These are phyloP conservation scores for Agapanthus africanus DNA, from an alignment of 106 monocot genomes.

Conservation along the genomic window DNA sequence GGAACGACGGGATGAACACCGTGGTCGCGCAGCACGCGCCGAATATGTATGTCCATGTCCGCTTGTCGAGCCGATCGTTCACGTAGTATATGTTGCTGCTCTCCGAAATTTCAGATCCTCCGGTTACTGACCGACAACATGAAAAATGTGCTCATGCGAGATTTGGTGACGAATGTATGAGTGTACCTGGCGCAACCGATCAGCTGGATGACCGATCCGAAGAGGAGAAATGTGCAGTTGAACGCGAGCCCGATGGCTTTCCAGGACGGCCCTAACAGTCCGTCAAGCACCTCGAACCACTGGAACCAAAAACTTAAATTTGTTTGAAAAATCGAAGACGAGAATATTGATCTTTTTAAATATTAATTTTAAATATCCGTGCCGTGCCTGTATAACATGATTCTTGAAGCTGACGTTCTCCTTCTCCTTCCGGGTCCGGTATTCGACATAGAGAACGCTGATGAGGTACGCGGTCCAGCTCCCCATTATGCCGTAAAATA, in stretches of 20 bases:
- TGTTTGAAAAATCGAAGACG: too few relatives aligned
- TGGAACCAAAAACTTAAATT: too few relatives aligned
- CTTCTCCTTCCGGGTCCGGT: constrained; percentile 51
- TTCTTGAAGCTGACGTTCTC: constrained; percentile 57
- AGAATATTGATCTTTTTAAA: too few relatives aligned
- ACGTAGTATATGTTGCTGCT: constrained; percentile 24
- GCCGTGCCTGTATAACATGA: constrained; percentile 49
- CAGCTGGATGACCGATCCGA: constrained; percentile 67
- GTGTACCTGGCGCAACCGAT: constrained; percentile 19
- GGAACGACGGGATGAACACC: constrained; percentile 20
- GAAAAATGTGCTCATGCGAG: too few relatives aligned
- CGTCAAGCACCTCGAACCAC: constrained; percentile 77
- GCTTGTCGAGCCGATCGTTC: constrained; percentile 18
- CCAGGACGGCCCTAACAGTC: constrained; percentile 64
- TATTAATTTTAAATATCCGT: constrained; percentile 20
- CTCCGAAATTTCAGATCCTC: neutral
- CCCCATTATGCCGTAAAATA: constrained; percentile 56
- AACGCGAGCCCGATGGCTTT: constrained; percentile 62
- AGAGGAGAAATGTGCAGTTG: constrained; percentile 81
- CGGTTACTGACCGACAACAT: too few relatives aligned
- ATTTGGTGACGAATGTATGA: too few relatives aligned
- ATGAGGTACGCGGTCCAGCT: constrained; percentile 69
- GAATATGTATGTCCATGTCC: constrained; percentile 26
- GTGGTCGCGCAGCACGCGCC: constrained; percentile 22
- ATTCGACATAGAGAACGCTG: constrained; percentile 57